Percentiles rank a stretch among this genome's conserved stretches.
phyloP scores from a whole-genome alignment of 441 rosid species.

The Gossypium gossypioides region DNA sequence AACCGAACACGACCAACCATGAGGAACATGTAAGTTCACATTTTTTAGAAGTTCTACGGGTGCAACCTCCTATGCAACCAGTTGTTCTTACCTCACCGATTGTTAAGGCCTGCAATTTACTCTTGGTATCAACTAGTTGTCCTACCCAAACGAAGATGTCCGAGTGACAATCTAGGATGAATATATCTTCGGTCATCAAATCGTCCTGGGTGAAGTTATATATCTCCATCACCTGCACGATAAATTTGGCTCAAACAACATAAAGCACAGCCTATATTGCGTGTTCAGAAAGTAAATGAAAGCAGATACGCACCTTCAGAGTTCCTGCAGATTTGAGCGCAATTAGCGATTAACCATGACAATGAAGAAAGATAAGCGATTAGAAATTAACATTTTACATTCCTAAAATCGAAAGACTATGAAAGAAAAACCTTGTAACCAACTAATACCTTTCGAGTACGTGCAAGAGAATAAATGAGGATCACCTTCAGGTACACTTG shows the following conservation, averaged over 20 bases:
- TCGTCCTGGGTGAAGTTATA: slow-evolving; percentile 82
- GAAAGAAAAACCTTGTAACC: background rate
- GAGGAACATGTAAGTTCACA: background rate
- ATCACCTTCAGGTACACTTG: slow-evolving; percentile 68
- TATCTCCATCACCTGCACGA: slow-evolving; percentile 66
- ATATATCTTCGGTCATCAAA: slow-evolving; percentile 90
- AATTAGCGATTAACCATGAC: slow-evolving; percentile 19
- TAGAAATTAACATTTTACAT: background rate
- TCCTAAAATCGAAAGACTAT: slow-evolving; percentile 1
- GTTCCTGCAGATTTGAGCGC: slow-evolving; percentile 42
- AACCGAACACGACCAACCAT: background rate
- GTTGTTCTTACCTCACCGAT: slow-evolving; percentile 64
- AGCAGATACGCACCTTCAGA: slow-evolving; percentile 49
- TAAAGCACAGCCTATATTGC: background rate
- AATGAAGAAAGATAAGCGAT: slow-evolving; percentile 9
- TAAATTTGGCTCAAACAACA: slow-evolving; percentile 14
- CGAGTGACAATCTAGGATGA: slow-evolving; percentile 76
- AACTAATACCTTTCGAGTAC: slow-evolving; percentile 47
- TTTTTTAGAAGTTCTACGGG: background rate
- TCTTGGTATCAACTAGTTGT: slow-evolving; percentile 70
- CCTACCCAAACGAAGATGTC: slow-evolving; percentile 95
- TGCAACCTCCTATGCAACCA: background rate
- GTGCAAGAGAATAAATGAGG: slow-evolving; percentile 86
- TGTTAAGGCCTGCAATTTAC: slow-evolving; percentile 43
- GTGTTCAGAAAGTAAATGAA: slow-evolving; percentile 1